Evolutionary conservation across 208 protist genomes (phyloP), one percentile per base, ranked within the genome.

Genomic region (Herpetomonas samuelpessoai): DNA sequence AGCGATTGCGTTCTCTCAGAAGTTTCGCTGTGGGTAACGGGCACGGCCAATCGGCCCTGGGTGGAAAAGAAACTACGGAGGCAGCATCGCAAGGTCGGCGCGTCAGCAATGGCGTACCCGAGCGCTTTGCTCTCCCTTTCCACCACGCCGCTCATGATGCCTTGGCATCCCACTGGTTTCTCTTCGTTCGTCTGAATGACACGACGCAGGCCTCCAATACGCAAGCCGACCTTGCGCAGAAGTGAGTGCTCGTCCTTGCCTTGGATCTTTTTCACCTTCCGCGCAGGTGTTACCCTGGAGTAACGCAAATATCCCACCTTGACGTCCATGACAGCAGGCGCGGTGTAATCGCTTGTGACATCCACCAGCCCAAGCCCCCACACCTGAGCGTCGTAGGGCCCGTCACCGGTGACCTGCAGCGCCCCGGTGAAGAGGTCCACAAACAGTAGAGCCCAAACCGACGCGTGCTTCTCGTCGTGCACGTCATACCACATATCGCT

Each of bases 271-370:
- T 25, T 22, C 3, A 72, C 1, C 49, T 76, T 82, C 7, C 41
- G 57, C 22, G 35, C 48, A 14, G 53, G 31, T 10, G 75, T 78
- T 24, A 62, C 35, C 39, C 62, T 69, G 31, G 58, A 68, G 51
- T 78, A 71, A 22, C 70, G 65, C 21, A 77, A n/a, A 50, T 29
- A 58, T 18, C 75, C 75, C 55, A 82, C 27, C 58, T 82, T 82
- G 24, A 77, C 27, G 55, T 82, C 75, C 41, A 71, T 51, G 21
- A 77, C 60, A 55, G 70, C 72, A 1, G 69, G 69, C 48, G 29
- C 41, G 9, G 3, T 18, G 27, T 69, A 30, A 35, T 24, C 57
- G 1, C 19, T 27, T 2, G 57, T 66, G 14, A 66, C 59, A 44
- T 81, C 70, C 28, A 66, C 51, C 28, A 81, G 56, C 30, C 64